These are phyloP conservation scores for Malassezia sympodialis DNA, from an alignment of 1,284 basidiomycete species.

Conservation along the genomic window DNA sequence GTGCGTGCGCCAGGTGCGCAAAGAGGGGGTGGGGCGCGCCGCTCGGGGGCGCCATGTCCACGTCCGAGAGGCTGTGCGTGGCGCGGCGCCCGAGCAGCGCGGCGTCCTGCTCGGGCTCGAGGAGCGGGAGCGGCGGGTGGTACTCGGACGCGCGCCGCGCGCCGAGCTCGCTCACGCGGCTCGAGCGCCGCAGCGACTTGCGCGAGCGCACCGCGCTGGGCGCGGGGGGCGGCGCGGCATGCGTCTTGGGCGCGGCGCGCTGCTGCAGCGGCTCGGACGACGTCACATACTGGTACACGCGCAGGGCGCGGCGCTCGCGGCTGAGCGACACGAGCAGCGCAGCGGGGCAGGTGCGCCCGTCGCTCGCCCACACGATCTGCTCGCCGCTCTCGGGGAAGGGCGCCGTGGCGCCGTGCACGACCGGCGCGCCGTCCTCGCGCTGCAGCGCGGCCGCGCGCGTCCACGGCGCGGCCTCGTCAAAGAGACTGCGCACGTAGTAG, in stretches of 20 bases:
- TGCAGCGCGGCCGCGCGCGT: background rate
- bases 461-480: constrained; percentile 25
- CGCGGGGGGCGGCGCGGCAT: background rate
- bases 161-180: background rate
- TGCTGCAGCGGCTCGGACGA: constrained; percentile 19
- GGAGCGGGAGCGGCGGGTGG: constrained; percentile 1
- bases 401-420: constrained; percentile 21
- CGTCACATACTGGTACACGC: constrained; percentile 25
- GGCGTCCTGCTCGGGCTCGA: background rate
- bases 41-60: background rate
- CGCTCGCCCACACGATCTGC: constrained; percentile 21
- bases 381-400: constrained; percentile 28
- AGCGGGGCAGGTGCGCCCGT: background rate
- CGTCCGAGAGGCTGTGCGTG: background rate
- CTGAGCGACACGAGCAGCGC: constrained; percentile 24
- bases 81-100: constrained; percentile 2
- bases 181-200: constrained; percentile 8
- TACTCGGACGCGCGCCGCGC: constrained; percentile 1
- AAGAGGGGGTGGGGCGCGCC: constrained; percentile 20
- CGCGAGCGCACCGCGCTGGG: background rate
- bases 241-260: constrained; percentile 16
- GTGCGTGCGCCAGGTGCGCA: constrained; percentile 28
- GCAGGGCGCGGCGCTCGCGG: constrained; percentile 15
- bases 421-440: background rate
- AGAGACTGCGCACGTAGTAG: constrained; percentile 32